Evolutionary conservation across 2,329 filamentous ascomycete species (phyloP).

Genomic region (Botryotinia convoluta): DNA sequence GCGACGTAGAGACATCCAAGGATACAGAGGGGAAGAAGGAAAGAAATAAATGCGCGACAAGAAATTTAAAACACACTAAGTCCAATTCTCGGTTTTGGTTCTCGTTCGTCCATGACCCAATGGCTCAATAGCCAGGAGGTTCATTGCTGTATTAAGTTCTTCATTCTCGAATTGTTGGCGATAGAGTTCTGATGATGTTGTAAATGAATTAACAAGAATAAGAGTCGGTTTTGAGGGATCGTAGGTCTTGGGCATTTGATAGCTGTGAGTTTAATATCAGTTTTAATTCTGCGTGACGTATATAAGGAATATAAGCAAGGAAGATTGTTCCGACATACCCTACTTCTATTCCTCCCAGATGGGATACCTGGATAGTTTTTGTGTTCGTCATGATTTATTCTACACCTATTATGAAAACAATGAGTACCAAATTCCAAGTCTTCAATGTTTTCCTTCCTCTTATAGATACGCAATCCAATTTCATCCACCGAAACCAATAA

Average conservation of each 20-base stretch:
- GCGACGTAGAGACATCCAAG: not conserved
- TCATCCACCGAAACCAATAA: not conserved
- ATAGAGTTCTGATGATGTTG: conserved; percentile 49
- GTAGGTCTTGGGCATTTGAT: conserved; percentile 39
- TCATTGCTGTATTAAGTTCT: conserved; percentile 43
- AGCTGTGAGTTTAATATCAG: conserved; percentile 14
- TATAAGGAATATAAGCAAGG: not conserved
- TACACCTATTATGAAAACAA: not conserved
- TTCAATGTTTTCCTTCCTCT: not conserved
- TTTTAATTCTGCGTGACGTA: not conserved
- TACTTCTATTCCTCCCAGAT: conserved; percentile 48
- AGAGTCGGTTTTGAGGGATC: conserved; percentile 51
- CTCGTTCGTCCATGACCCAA: conserved; percentile 51
- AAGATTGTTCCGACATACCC: conserved; percentile 40
- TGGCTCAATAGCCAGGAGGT: conserved; percentile 52
- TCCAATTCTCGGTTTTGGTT: conserved; percentile 46
- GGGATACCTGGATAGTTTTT: conserved; percentile 47
- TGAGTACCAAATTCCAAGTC: not conserved
- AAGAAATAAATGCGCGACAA: not conserved
- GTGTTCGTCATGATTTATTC: conserved; percentile 26
- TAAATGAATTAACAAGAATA: conserved; percentile 53
- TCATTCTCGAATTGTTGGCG: conserved; percentile 44
- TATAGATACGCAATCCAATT: not conserved
- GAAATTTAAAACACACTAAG: conserved; percentile 38
- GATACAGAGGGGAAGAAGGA: not conserved